Evolutionary conservation across 2,329 filamentous ascomycete genomes (phyloP).

Genomic region (Phaeomoniella chlamydospora): DNA sequence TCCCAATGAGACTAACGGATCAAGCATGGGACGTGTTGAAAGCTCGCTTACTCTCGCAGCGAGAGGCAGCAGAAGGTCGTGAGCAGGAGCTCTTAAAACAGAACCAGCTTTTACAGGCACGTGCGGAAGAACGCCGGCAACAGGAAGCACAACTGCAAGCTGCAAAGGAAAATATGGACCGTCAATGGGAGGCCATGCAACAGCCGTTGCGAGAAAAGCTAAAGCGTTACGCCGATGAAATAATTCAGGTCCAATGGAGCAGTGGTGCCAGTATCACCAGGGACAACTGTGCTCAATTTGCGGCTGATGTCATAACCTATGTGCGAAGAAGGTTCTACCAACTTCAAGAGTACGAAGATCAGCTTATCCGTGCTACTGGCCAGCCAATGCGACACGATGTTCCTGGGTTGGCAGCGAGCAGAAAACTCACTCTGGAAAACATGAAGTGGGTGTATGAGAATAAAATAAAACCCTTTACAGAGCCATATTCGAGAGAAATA

Average conservation of each 20-base stretch:
- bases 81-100: constrained; percentile 36
- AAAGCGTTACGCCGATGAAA: constrained; percentile 52
- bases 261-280: constrained; percentile 48
- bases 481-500: constrained; percentile 52
- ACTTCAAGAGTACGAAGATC: constrained; percentile 39
- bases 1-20: constrained; percentile 53
- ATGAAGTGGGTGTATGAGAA: constrained; percentile 77
- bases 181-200: constrained; percentile 58
- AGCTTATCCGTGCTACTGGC: constrained; percentile 31
- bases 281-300: constrained; percentile 53
- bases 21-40: constrained; percentile 55
- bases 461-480: constrained; percentile 57
- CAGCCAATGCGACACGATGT: constrained; percentile 32
- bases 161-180: constrained; percentile 45
- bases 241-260: constrained; percentile 51
- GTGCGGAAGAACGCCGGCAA: constrained; percentile 29
- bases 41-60: constrained; percentile 51
- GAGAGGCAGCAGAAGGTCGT: constrained; percentile 45
- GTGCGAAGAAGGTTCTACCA: constrained; percentile 54
- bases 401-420: constrained; percentile 38
- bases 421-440: constrained; percentile 60
- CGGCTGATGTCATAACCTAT: constrained; percentile 54
- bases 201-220: constrained; percentile 52
- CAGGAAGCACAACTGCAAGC: constrained; percentile 35
- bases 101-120: constrained; percentile 27